These are phyloP conservation scores for Breviolum minutum DNA, from an alignment of 73 alveolate genomes.

Conservation along the genomic window DNA sequence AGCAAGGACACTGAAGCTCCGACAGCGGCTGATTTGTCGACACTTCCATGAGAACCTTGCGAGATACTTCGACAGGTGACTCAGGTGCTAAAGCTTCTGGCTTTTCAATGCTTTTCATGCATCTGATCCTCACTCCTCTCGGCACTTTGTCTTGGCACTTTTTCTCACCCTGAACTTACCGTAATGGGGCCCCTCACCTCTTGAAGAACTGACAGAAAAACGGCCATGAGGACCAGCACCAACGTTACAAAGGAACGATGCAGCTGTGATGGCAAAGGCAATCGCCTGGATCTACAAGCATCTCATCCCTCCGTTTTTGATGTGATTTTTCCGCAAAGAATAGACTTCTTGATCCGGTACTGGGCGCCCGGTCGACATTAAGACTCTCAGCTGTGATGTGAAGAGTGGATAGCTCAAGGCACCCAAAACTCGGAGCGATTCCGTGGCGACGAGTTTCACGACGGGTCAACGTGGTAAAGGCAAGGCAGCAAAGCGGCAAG, in stretches of 20 bases:
- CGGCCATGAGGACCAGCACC: conserved; percentile 40
- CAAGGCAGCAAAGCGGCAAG: too few species aligned
- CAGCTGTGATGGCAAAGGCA: conserved; percentile 85
- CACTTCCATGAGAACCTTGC: conserved; percentile 6
- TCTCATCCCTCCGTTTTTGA: too few species aligned
- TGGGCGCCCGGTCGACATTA: conserved; percentile 33
- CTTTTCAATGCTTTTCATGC: not conserved
- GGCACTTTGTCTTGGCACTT: not conserved
- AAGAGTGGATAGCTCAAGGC: conserved; percentile 86
- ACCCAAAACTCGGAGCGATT: conserved; percentile 35
- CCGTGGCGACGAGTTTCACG: not conserved
- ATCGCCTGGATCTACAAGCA: conserved; percentile 53
- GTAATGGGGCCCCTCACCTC: not conserved
- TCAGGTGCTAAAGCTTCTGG: too few species aligned
- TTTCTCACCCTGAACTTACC: not conserved
- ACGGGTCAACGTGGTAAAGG: too few species aligned
- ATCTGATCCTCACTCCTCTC: not conserved
- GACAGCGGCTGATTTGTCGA: not conserved
- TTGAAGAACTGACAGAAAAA: conserved; percentile 32
- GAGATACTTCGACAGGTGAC: too few species aligned
- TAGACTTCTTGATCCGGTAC: too few species aligned
- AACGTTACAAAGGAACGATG: conserved; percentile 57
- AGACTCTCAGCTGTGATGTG: conserved; percentile 38
- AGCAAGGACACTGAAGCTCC: not conserved
- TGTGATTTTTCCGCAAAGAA: too few species aligned